Evolutionary conservation across 2,329 filamentous ascomycete genomes (phyloP), one percentile per base, ranked within the genome.

Genomic region (Fragosphaeria purpurea): DNA sequence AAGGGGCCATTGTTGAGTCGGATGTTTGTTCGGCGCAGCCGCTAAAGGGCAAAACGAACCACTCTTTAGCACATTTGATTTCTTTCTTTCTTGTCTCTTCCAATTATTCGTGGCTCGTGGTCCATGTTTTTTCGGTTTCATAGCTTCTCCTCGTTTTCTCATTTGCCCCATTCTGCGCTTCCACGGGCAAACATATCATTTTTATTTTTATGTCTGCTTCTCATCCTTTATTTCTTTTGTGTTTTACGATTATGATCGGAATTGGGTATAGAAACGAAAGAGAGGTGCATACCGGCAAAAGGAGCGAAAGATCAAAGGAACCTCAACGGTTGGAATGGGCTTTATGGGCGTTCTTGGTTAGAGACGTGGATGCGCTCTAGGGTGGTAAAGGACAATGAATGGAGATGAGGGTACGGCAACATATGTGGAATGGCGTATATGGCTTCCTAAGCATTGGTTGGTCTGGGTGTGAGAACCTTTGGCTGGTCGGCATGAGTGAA

Each of bases 1-100:
- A 54, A 50, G n/a, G 52, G 49, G 4, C 52, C 52, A 7, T 35
- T 57, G 30, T 32, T 57, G 34, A 47, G 50, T 7, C 54, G 56
- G 7, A 57, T 57, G 56, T 57, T 57, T 56, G 53, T 56, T n/a
- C 54, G 56, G 11, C 54, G 55, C 4, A 57, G 52, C 39, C 48
- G 55, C 40, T 57, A 37, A 49, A 38, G 5, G 8, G 31, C 13
- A 22, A 30, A 22, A 22, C 22, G 22, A 22, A 22, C 22, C 22
- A 22, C 22, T 22, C 22, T 22, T 38, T 30, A 30, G 35, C 32
- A 4, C n/a, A 6, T 39, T 30, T 46, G 35, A 37, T 5, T 43
- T 8, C 12, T 48, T 9, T 43, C n/a, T 37, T 37, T 7, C 35
- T 37, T 37, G 7, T 7, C 4, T 37, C 7, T 37, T 11, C 35